Evolutionary conservation across 148 eudicot species (phyloP), one percentile per base, ranked within the genome.

Genomic region (Persicaria maculosa): DNA sequence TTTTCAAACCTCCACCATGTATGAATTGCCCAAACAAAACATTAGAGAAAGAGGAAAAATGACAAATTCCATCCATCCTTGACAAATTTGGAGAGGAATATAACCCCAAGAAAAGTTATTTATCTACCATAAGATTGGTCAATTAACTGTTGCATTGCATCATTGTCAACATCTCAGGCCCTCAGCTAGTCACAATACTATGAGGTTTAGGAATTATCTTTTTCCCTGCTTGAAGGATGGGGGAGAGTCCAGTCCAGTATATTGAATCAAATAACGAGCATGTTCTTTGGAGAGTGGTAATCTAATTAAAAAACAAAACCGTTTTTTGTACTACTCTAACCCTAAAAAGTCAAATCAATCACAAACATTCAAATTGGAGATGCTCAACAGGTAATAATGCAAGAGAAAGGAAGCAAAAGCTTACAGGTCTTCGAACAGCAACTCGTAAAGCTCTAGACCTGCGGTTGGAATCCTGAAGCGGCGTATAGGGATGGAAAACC

Each of bases 381-480:
- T n/a, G 67, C 47, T 68, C 19, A 68, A 68, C 22, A 8, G 20
- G 10, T 12, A 45, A 68, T 43, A 12, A 68, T 7, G 47, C 47
- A 68, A 43, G 50, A 43, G 47, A 5, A 68, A 68, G 25, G 50
- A 43, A 43, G 50, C 20, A 44, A 15, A 14, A 43, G 50, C 72
- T 68, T 68, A 68, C 72, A 15, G 72, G 48, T 68, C 72, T 68
- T 68, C 22, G 72, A 68, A 68, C 48, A 68, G 16, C 72, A 68
- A 68, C 72, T 45, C 72, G 72, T 22, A 68, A 45, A 0, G 47
- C 9, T 44, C 50, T 43, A 14, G 47, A 43, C 47, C 47, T 68
- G 72, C 16, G 72, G 50, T 15, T 25, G 67, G 67, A 59, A 59
- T 59, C 67, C 67, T 59, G 43, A 59, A 59, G 65, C 5, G 72